Evolutionary conservation across 2,329 filamentous ascomycete species (phyloP).

Genomic region (Sporothrix humicola): DNA sequence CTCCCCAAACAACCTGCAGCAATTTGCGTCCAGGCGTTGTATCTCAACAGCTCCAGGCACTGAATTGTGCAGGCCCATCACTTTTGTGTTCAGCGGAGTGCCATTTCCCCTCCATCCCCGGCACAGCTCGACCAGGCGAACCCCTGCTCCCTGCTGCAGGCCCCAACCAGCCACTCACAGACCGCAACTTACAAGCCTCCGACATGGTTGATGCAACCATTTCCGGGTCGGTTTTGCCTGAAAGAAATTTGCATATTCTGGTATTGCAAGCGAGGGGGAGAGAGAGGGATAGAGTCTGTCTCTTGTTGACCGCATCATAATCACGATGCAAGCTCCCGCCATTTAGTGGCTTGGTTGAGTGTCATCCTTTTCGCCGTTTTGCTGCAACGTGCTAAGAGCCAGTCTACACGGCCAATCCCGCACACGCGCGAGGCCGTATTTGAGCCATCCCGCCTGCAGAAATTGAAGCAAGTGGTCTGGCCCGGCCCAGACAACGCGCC

Average conservation of each 20-base stretch:
- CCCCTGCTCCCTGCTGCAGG: neutral
- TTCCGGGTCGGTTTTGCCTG: slow-evolving; percentile 1
- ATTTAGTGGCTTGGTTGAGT: neutral
- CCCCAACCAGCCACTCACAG: neutral
- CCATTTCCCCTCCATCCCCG: neutral
- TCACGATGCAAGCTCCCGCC: neutral
- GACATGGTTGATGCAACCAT: neutral
- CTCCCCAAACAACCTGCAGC: neutral
- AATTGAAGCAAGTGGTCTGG: slow-evolving; percentile 4
- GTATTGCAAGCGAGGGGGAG: neutral
- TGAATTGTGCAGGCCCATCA: neutral
- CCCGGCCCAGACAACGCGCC: neutral
- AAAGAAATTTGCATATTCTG: neutral
- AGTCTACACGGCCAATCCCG: neutral
- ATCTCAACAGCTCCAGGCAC: neutral
- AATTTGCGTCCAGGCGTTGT: neutral
- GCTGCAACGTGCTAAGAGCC: too few species aligned
- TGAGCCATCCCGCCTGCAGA: neutral
- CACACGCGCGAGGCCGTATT: neutral
- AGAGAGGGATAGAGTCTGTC: neutral
- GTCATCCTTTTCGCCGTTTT: neutral
- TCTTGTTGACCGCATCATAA: neutral
- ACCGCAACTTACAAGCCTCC: slow-evolving; percentile 1
- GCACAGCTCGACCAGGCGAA: neutral
- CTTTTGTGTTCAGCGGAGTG: neutral